Percentiles rank a stretch among this genome's conserved stretches.
These are phyloP conservation scores for Xylaria sp. DNA, from an alignment of 2,329 filamentous ascomycete genomes.

Conservation along the genomic window DNA sequence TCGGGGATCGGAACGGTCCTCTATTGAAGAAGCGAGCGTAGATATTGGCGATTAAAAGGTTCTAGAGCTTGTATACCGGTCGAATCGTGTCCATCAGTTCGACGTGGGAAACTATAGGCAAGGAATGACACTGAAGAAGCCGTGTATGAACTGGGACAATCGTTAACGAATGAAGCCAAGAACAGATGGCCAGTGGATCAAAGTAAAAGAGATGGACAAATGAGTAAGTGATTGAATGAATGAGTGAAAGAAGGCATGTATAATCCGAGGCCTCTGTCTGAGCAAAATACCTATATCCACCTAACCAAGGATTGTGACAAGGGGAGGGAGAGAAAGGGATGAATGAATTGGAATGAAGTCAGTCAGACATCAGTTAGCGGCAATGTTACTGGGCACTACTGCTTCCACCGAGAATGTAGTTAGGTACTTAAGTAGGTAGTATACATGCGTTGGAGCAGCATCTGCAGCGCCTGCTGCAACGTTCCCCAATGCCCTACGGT, in stretches of 20 bases:
- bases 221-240: constrained; percentile 20
- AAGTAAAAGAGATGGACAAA: constrained; percentile 19
- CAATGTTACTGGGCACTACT: constrained; percentile 3
- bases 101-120: not conserved
- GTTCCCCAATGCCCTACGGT: not conserved
- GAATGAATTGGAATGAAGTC: constrained; percentile 33
- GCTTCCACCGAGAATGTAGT: not conserved
- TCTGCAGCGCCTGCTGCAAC: constrained; percentile 1
- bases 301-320: constrained; percentile 17
- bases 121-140: constrained; percentile 10
- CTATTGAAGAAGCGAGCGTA: constrained; percentile 2
- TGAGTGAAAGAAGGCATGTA: constrained; percentile 4
- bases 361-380: constrained; percentile 20
- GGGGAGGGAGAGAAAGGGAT: constrained; percentile 20
- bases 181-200: constrained; percentile 3
- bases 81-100: not conserved
- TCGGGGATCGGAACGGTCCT: not conserved
- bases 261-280: constrained; percentile 2
- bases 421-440: too few relatives aligned
- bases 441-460: too few relatives aligned
- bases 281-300: not conserved
- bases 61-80: not conserved
- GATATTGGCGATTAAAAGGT: constrained; percentile 15
- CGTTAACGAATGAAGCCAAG: constrained; percentile 9
- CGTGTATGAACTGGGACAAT: constrained; percentile 9